Conservation (phyloP, 2,329 filamentous ascomycete genomes). For the Epichloe coenophiala region DNA sequence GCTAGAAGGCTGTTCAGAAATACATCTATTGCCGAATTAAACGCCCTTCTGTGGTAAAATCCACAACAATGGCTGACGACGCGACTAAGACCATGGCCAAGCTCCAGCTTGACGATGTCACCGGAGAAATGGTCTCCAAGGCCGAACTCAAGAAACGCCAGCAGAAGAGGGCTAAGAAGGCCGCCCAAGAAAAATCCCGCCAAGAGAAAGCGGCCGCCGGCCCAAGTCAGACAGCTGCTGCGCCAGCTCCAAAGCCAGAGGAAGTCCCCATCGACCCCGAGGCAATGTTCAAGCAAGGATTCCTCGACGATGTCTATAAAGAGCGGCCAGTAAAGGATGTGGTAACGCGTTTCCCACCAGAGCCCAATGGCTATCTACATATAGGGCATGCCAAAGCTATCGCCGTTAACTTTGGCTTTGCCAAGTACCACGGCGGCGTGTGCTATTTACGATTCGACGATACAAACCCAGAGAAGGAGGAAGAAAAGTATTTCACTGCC, state of each 20-base stretch:
- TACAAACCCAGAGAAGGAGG: constrained; percentile 87
- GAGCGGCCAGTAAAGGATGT: constrained; percentile 49
- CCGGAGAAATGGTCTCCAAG: constrained; percentile 52
- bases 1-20: neutral
- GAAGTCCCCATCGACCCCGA: constrained; percentile 33
- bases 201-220: constrained; percentile 68
- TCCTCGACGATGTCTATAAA: constrained; percentile 58
- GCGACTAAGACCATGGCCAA: constrained; percentile 37
- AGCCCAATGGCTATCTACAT: constrained; percentile 88
- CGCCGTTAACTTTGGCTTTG: constrained; percentile 92
- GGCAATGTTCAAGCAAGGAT: constrained; percentile 69
- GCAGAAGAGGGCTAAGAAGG: constrained; percentile 44
- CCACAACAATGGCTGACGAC: constrained; percentile 31
- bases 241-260: constrained; percentile 20
- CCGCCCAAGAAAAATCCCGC: constrained; percentile 53
- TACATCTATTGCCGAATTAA: neutral
- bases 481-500: constrained; percentile 78
- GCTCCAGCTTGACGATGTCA: constrained; percentile 47
- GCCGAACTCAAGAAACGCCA: constrained; percentile 46
- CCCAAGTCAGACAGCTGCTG: constrained; percentile 24
- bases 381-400: constrained; percentile 94
- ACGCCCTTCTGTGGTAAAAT: neutral
- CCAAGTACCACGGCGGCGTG: constrained; percentile 61
- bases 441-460: constrained; percentile 58
- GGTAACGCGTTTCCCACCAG: constrained; percentile 64